These are phyloP conservation scores for Diutina mesorugosa DNA, from an alignment of 1,139 yeast genomes.

Conservation along the genomic window DNA sequence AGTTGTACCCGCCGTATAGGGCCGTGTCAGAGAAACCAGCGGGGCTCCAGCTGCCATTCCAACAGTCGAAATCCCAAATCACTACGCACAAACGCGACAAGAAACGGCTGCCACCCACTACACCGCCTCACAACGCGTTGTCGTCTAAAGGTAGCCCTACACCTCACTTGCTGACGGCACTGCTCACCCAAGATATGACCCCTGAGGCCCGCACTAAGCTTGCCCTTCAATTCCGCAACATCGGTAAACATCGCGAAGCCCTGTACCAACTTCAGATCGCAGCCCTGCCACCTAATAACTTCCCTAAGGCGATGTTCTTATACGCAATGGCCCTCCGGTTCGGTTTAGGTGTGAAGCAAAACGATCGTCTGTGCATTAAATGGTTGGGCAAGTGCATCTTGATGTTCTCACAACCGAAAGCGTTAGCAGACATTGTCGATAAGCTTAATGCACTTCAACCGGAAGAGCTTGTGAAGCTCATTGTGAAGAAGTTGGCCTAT, in stretches of 20 bases:
- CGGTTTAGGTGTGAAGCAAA: slow-evolving; percentile 61
- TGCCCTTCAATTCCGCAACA: slow-evolving; percentile 41
- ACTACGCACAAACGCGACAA: neutral
- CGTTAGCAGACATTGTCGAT: slow-evolving; percentile 8
- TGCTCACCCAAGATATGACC: neutral
- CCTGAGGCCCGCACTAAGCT: slow-evolving; percentile 34
- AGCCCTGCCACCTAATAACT: slow-evolving; percentile 44
- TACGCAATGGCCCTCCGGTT: slow-evolving; percentile 58
- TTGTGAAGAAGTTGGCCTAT: slow-evolving; percentile 12
- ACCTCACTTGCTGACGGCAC: neutral
- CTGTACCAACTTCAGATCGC: slow-evolving; percentile 56
- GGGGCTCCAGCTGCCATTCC: neutral
- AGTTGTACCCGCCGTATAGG: neutral
- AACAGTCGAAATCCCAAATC: neutral
- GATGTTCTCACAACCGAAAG: slow-evolving; percentile 5
- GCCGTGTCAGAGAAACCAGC: neutral
- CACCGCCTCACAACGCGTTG: neutral
- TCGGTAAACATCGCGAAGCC: slow-evolving; percentile 56
- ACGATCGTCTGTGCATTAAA: slow-evolving; percentile 40
- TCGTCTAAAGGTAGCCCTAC: neutral
- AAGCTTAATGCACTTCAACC: slow-evolving; percentile 17
- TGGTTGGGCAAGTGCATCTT: slow-evolving; percentile 43
- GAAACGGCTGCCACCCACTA: neutral
- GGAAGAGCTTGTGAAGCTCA: slow-evolving; percentile 18
- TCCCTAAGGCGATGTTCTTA: slow-evolving; percentile 50